phyloP scores from a whole-genome alignment of 2,329 filamentous ascomycete species.

The Paecilomyces niveus region DNA sequence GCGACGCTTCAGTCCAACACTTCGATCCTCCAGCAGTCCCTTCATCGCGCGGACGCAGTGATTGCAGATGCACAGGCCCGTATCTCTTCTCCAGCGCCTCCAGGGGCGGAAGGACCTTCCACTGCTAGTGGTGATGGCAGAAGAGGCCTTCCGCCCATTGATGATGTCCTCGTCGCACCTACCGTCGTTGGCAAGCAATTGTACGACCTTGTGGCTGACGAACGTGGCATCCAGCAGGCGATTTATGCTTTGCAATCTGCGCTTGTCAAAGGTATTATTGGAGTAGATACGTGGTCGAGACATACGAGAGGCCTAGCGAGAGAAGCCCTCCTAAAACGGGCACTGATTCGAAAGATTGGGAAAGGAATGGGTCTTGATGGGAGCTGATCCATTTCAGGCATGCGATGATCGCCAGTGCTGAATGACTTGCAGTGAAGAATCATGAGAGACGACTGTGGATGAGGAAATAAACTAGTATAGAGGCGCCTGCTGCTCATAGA shows the following conservation, averaged over 20 bases:
- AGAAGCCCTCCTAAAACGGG: slow-evolving; percentile 42
- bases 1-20: slow-evolving; percentile 69
- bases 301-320: slow-evolving; percentile 40
- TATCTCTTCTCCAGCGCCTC: slow-evolving; percentile 14
- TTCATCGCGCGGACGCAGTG: slow-evolving; percentile 70
- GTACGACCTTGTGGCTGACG: slow-evolving; percentile 82
- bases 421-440: neutral
- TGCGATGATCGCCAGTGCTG: neutral
- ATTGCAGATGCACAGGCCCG: slow-evolving; percentile 66
- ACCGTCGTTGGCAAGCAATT: slow-evolving; percentile 90
- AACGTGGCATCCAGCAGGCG: slow-evolving; percentile 76
- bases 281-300: slow-evolving; percentile 40
- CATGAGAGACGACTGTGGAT: neutral
- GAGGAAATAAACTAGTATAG: neutral
- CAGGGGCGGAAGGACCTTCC: slow-evolving; percentile 11
- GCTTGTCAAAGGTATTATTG: slow-evolving; percentile 38
- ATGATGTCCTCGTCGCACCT: slow-evolving; percentile 87
- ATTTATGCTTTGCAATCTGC: slow-evolving; percentile 57
- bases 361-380: slow-evolving; percentile 39
- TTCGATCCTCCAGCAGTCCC: slow-evolving; percentile 65
- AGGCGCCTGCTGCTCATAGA: neutral
- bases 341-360: slow-evolving; percentile 39
- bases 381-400: slow-evolving; percentile 1
- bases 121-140: slow-evolving; percentile 23
- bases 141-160: slow-evolving; percentile 62